These are phyloP conservation scores for Globisporangium splendens DNA, from an alignment of 352 stramenopile genomes.

Conservation along the genomic window DNA sequence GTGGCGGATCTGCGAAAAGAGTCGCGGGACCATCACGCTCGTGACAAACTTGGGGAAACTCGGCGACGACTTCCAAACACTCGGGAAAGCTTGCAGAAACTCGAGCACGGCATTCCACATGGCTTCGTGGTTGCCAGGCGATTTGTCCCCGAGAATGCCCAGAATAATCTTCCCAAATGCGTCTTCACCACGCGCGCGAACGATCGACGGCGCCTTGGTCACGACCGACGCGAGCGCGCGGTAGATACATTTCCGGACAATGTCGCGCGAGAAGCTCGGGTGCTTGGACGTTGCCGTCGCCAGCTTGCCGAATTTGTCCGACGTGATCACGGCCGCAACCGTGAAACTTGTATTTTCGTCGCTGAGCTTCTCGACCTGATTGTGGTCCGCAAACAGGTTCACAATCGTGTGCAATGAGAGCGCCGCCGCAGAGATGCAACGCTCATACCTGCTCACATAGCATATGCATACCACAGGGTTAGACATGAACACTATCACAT, in stretches of 20 bases:
- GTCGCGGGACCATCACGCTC: slow-evolving; percentile 54
- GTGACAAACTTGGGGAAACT: slow-evolving; percentile 62
- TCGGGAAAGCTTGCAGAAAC: slow-evolving; percentile 53
- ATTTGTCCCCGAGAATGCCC: slow-evolving; percentile 65
- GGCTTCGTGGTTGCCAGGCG: slow-evolving; percentile 53
- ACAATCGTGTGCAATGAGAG: slow-evolving; percentile 58
- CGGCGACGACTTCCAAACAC: slow-evolving; percentile 33
- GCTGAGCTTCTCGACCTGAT: slow-evolving; percentile 35
- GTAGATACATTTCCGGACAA: slow-evolving; percentile 66
- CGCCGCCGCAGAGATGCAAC: slow-evolving; percentile 59
- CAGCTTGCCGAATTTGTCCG: slow-evolving; percentile 57
- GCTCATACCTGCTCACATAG: slow-evolving; percentile 28
- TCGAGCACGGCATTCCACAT: slow-evolving; percentile 78
- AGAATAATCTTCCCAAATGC: slow-evolving; percentile 72
- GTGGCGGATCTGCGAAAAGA: slow-evolving; percentile 73
- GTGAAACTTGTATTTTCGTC: slow-evolving; percentile 31
- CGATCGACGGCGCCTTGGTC: slow-evolving; percentile 31
- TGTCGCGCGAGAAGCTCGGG: slow-evolving; percentile 65
- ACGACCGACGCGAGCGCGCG: slow-evolving; percentile 52
- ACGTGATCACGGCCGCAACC: slow-evolving; percentile 48
- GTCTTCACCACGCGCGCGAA: slow-evolving; percentile 36
- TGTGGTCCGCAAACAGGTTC: slow-evolving; percentile 38
- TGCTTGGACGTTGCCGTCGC: slow-evolving; percentile 68
- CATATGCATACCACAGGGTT: background rate
- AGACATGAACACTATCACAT: background rate